A percentile compares a stretch with the other conserved stretches of the same genome.
Conservation (phyloP, 1,139 yeast species). For the Suhomyces bribrorum region DNA sequence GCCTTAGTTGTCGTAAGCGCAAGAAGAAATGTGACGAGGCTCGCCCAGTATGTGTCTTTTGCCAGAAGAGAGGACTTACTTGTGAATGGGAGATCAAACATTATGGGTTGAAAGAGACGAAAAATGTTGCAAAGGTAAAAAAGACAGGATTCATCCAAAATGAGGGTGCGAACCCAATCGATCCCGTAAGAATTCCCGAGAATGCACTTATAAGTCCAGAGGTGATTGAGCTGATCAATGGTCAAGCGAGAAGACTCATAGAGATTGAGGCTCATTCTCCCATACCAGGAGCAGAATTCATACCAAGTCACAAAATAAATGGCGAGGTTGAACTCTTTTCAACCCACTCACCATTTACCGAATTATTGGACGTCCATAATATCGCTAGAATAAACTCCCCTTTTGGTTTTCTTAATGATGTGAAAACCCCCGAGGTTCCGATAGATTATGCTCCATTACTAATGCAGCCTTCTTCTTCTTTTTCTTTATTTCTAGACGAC, state of each 20-base stretch:
- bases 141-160: not conserved
- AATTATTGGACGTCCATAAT: not conserved
- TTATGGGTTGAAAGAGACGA: not conserved
- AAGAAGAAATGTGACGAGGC: slow-evolving; percentile 44
- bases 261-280: not conserved
- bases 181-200: not conserved
- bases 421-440: not conserved
- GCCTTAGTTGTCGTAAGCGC: slow-evolving; percentile 39
- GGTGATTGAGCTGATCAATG: not conserved
- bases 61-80: slow-evolving; percentile 24
- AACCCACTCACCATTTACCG: not conserved
- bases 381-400: not conserved
- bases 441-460: slow-evolving; percentile 2
- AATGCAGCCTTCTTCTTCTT: slow-evolving; percentile 5
- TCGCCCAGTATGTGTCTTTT: slow-evolving; percentile 35
- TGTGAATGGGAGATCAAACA: slow-evolving; percentile 30
- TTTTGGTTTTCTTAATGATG: not conserved
- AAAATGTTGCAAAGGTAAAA: not conserved
- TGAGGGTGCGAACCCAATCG: too few relatives aligned
- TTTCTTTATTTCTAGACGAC: slow-evolving; percentile 11
- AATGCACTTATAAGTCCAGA: not conserved
- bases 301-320: not conserved
- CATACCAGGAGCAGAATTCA: not conserved
- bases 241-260: not conserved
- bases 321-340: not conserved